These are phyloP conservation scores for Torrubiella hemipterigena DNA, from an alignment of 2,329 filamentous ascomycete species.

Conservation along the genomic window DNA sequence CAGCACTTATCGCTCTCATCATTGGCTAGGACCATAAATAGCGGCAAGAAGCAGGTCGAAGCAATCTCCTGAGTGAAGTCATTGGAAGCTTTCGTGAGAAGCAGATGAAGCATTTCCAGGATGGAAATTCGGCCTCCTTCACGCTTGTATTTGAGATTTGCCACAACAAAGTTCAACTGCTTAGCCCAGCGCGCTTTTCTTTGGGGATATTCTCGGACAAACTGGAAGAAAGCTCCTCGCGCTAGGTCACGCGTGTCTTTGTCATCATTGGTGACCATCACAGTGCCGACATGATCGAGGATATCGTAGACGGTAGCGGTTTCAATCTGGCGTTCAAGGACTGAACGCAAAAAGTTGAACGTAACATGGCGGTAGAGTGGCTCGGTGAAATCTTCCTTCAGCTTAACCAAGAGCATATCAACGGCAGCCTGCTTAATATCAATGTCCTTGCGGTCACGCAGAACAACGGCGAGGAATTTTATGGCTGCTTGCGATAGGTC, in stretches of 20 bases:
- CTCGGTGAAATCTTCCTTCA: slow-evolving; percentile 84
- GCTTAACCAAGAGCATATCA: slow-evolving; percentile 67
- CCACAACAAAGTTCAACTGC: slow-evolving; percentile 77
- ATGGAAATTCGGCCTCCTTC: slow-evolving; percentile 83
- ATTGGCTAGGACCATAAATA: slow-evolving; percentile 77
- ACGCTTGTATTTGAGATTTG: slow-evolving; percentile 83
- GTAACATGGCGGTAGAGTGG: slow-evolving; percentile 85
- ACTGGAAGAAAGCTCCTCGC: slow-evolving; percentile 83
- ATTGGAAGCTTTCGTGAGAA: slow-evolving; percentile 76
- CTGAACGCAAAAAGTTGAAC: slow-evolving; percentile 84
- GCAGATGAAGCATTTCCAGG: slow-evolving; percentile 77
- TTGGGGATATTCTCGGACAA: slow-evolving; percentile 88
- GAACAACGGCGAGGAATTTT: slow-evolving; percentile 74
- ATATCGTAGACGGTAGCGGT: slow-evolving; percentile 85
- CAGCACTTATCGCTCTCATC: slow-evolving; percentile 81
- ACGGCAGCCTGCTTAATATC: slow-evolving; percentile 69
- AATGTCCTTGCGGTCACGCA: slow-evolving; percentile 69
- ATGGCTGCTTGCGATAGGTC: slow-evolving; percentile 80
- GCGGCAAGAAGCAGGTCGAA: slow-evolving; percentile 69
- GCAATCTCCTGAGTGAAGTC: slow-evolving; percentile 75
- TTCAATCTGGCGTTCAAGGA: slow-evolving; percentile 74
- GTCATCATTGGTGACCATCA: slow-evolving; percentile 96
- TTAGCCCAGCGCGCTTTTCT: slow-evolving; percentile 80
- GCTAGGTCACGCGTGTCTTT: slow-evolving; percentile 78
- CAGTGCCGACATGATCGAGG: slow-evolving; percentile 73